Base-by-base conservation (phyloP, 2,329 filamentous ascomycete species). In the Aspergillus jensenii region DNA sequence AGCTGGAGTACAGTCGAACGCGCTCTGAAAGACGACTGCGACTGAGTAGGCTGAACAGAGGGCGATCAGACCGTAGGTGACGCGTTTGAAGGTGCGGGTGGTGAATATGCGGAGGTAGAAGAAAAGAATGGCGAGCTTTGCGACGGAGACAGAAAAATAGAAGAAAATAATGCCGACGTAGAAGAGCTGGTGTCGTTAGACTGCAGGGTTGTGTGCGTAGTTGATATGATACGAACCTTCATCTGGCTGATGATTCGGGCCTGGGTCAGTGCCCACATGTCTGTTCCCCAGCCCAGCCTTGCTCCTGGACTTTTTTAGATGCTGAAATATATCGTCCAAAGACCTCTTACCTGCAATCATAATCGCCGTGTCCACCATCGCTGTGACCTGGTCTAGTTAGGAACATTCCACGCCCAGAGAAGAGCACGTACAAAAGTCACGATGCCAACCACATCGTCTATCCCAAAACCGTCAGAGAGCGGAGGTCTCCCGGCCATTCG, bases 41-140 rank as follows among this genome's bases (percentile, higher is more conserved):
- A 57, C 21, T 3, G n/a, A 49, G 21, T 47, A 57, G 3, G 31
- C 23, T 8, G 41, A 15, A 23, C 55, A 48, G 3, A 57, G 17
- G 23, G 17, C 23, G 12, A 57, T 44, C 2, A 52, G 17, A 7
- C 35, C 35, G 17, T 57, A 57, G 2, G 55, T 31, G 1, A 43
- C 19, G 9, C 55, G 48, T n/a, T 48, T 57, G 35, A 57, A 57
- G 23, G 19, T 21, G 4, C 3, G 43, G 3, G 49, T 47, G 17
- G 55, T 52, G 49, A 57, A 57, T 25, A 57, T 57, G n/a, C 55
- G 55, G 15, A 57, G 55, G 44, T 57, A 57, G 37, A 57, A 57
- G 37, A 52, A 57, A 12, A 57, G 43, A 25, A 57, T 57, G 43
- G 55, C 43, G 8, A 57, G 55, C 39, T 57, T 57, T 17, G 55